Evolutionary conservation across 2,329 filamentous ascomycete species (phyloP).

Genomic region (Aspergillus hortae): DNA sequence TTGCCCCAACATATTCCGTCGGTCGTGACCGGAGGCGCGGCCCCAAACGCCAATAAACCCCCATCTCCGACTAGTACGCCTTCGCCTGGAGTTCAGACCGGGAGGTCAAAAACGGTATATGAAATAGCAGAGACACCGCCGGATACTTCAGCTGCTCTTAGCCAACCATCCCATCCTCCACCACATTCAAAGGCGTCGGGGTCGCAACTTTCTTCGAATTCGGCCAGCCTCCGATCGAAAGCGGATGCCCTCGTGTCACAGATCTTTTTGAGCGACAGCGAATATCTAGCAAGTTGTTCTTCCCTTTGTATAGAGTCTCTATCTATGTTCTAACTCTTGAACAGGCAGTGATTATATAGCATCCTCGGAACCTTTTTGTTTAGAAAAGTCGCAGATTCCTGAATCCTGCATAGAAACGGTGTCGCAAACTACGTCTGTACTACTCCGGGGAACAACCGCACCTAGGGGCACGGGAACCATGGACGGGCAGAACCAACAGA

Average conservation of each 20-base stretch:
- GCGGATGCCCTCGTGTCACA: background rate
- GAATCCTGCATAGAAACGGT: background rate
- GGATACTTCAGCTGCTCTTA: background rate
- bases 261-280: background rate
- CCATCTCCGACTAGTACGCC: too few species aligned
- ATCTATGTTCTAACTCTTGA: background rate
- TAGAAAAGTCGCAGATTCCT: too few species aligned
- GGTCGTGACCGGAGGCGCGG: too few species aligned
- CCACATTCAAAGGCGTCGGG: background rate
- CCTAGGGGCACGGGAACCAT: conserved; percentile 8
- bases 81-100: too few species aligned
- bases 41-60: too few species aligned
- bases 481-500: conserved; percentile 17
- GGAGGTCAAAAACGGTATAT: background rate
- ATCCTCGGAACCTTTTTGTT: too few species aligned
- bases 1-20: background rate
- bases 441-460: background rate
- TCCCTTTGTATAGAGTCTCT: conserved; percentile 4
- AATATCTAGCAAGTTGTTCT: background rate
- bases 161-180: background rate
- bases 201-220: conserved; percentile 1
- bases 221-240: background rate
- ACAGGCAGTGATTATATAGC: too few species aligned
- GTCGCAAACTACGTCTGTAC: background rate
- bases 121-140: conserved; percentile 23